Percentiles rank a stretch among this genome's conserved stretches.
phyloP scores from a whole-genome alignment of 805 yeast species.

The Dipodascus albidus region DNA sequence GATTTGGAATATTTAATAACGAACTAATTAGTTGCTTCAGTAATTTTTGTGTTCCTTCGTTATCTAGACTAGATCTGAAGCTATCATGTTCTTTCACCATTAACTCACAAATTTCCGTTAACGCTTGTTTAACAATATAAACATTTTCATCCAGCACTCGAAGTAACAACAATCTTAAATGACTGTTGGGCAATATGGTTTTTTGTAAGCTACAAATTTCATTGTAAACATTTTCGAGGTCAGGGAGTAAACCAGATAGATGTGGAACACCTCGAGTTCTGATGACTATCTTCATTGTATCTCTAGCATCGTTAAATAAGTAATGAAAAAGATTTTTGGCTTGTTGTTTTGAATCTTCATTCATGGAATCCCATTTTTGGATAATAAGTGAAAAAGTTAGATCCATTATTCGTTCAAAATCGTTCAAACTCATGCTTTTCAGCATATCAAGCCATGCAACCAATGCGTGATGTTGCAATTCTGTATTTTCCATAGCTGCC shows the following conservation, averaged over 20 bases:
- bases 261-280: background rate
- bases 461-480: constrained; percentile 50
- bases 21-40: constrained; percentile 15
- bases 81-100: constrained; percentile 23
- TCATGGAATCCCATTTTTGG: constrained; percentile 51
- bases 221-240: background rate
- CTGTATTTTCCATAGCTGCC: constrained; percentile 54
- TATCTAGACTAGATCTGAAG: constrained; percentile 7
- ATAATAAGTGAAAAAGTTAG: constrained; percentile 61
- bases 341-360: constrained; percentile 35
- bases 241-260: background rate
- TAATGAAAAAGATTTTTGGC: constrained; percentile 29
- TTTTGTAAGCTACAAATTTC: background rate
- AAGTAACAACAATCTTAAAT: constrained; percentile 20
- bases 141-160: constrained; percentile 52
- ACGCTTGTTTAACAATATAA: constrained; percentile 61
- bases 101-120: constrained; percentile 49
- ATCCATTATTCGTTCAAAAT: constrained; percentile 58
- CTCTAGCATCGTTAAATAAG: background rate
- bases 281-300: background rate
- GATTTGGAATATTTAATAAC: constrained; percentile 18
- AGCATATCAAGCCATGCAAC: constrained; percentile 59
- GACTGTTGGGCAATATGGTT: background rate
- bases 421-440: constrained; percentile 40
- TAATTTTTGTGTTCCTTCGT: constrained; percentile 6